A percentile compares a stretch with the other conserved stretches of the same genome.
These are phyloP conservation scores for Asterochloris erici DNA, from an alignment of 139 green algal species.

Conservation along the genomic window DNA sequence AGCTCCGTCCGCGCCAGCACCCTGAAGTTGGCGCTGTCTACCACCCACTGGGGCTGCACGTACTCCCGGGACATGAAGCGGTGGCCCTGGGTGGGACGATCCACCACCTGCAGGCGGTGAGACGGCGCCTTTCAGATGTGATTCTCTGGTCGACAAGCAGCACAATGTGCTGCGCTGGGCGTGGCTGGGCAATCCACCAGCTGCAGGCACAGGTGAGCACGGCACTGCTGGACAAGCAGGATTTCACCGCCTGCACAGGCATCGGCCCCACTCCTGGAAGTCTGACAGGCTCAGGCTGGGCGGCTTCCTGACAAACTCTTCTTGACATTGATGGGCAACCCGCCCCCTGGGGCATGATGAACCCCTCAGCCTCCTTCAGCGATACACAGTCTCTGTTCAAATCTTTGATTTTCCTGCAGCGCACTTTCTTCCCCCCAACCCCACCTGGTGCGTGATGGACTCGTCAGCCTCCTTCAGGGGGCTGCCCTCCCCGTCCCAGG, in stretches of 20 bases:
- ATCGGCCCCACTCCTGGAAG: no score
- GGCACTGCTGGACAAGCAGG: no score
- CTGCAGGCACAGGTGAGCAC: not conserved
- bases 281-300: no score
- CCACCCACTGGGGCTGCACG: slow-evolving; percentile 98
- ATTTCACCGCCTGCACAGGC: no score
- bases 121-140: not conserved
- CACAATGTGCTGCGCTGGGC: not conserved
- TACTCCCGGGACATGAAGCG: slow-evolving; percentile 76
- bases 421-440: no score
- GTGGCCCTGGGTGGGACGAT: slow-evolving; percentile 74
- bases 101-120: slow-evolving; percentile 47
- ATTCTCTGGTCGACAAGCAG: not conserved
- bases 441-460: slow-evolving; percentile 88
- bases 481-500: slow-evolving; percentile 90
- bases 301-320: no score
- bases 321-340: no score
- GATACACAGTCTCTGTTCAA: no score
- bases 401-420: no score
- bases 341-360: no score
- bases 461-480: slow-evolving; percentile 64
- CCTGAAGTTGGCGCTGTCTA: slow-evolving; percentile 90
- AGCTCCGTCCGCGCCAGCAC: slow-evolving; percentile 62
- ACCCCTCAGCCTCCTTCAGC: no score
- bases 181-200: not conserved